Evolutionary conservation across 2,329 filamentous ascomycete genomes (phyloP).

Genomic region (Golovinomyces cichoracearum): DNA sequence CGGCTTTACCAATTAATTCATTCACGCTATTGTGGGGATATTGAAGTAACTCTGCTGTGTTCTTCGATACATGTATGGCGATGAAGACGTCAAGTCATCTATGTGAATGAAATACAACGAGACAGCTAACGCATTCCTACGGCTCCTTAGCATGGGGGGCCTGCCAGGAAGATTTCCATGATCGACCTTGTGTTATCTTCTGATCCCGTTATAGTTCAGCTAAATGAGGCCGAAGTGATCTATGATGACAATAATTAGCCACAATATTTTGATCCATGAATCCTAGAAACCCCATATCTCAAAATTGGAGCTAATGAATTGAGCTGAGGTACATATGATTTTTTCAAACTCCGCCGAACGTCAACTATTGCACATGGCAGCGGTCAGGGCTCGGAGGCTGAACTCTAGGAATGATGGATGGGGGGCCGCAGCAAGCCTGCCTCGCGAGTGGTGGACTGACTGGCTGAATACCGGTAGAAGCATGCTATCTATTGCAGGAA

Average conservation of each 20-base stretch:
- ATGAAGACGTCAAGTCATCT: no score
- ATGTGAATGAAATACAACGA: background rate
- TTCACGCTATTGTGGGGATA: no score
- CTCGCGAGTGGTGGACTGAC: background rate
- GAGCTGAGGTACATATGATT: background rate
- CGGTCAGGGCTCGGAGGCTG: no score
- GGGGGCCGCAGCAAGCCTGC: background rate
- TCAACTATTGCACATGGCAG: background rate
- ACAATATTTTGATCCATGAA: background rate
- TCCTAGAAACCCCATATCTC: background rate
- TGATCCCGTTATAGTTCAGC: background rate
- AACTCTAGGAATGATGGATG: background rate
- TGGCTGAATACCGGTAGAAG: background rate
- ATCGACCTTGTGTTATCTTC: background rate
- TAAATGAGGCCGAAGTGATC: background rate
- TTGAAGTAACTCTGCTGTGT: no score
- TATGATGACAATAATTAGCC: background rate
- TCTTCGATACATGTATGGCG: no score
- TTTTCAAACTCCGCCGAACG: background rate
- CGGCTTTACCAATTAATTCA: no score
- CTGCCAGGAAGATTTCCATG: background rate
- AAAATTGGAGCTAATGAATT: background rate
- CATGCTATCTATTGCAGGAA: background rate
- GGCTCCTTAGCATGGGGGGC: background rate
- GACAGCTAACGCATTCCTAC: background rate